Evolutionary conservation across 306 rosid genomes (phyloP).

Genomic region (Senna siamea): DNA sequence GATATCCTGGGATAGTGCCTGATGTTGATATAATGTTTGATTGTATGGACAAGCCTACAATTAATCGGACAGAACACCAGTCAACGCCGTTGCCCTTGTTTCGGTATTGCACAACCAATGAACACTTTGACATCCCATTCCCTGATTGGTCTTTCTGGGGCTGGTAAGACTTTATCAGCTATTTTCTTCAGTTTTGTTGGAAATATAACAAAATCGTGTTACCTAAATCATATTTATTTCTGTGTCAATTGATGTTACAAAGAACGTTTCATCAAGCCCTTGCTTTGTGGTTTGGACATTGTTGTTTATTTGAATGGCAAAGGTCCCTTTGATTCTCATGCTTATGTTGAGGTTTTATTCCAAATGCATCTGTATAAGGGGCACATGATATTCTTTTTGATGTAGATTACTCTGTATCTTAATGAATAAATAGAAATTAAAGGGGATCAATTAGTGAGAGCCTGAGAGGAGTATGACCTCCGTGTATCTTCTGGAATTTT

Average conservation of each 20-base stretch:
- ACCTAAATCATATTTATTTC: no score
- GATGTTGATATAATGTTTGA: slow-evolving; percentile 98
- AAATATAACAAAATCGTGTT: no score
- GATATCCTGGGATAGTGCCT: slow-evolving; percentile 82
- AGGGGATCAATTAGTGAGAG: no score
- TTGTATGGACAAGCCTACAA: slow-evolving; percentile 91
- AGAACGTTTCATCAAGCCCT: not conserved
- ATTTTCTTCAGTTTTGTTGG: not conserved
- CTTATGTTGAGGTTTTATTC: not conserved
- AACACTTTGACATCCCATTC: slow-evolving; percentile 88
- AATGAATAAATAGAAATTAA: no score
- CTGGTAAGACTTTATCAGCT: slow-evolving; percentile 62
- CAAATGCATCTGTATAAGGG: not conserved
- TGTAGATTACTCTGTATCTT: not conserved
- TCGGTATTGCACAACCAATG: slow-evolving; percentile 79
- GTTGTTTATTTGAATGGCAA: not conserved
- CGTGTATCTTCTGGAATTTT: slow-evolving; percentile 14
- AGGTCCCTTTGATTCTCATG: not conserved
- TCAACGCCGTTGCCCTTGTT: slow-evolving; percentile 82
- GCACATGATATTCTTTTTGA: not conserved
- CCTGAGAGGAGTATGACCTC: no score
- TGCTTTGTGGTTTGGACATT: not conserved
- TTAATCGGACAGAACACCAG: slow-evolving; percentile 54
- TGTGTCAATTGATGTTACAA: not conserved
- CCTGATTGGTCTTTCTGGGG: slow-evolving; percentile 99